Conservation (phyloP, 1,284 basidiomycete species). For the Pyrrhoderma lamaoense region DNA sequence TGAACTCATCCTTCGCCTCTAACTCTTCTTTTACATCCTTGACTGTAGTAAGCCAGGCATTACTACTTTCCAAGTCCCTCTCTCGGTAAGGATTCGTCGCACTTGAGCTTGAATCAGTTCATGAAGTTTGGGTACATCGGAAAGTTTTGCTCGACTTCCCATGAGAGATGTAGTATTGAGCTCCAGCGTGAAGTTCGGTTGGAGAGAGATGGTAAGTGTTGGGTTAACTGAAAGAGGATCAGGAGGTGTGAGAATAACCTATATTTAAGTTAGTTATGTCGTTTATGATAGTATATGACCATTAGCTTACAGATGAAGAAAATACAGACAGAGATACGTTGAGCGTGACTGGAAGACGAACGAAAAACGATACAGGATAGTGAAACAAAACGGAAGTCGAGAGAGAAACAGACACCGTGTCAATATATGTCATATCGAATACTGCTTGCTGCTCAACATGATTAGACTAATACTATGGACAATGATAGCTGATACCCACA, state of each 20-base stretch:
- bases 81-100: slow-evolving; percentile 47
- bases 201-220: slow-evolving; percentile 51
- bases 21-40: slow-evolving; percentile 34
- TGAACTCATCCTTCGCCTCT: background rate
- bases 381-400: slow-evolving; percentile 80
- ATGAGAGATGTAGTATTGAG: slow-evolving; percentile 70
- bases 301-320: slow-evolving; percentile 50
- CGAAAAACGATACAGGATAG: slow-evolving; percentile 73
- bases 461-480: background rate
- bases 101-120: slow-evolving; percentile 75
- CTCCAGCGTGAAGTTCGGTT: slow-evolving; percentile 59
- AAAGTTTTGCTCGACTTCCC: slow-evolving; percentile 76
- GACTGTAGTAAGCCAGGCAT: slow-evolving; percentile 51
- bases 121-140: slow-evolving; percentile 77
- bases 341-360: slow-evolving; percentile 70
- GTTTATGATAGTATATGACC: no score
- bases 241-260: slow-evolving; percentile 39
- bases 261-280: background rate
- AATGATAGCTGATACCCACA: background rate
- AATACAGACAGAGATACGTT: slow-evolving; percentile 74
- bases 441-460: slow-evolving; percentile 40
- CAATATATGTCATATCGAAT: slow-evolving; percentile 62
- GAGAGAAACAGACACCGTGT: slow-evolving; percentile 65
- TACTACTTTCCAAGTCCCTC: slow-evolving; percentile 59
- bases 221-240: slow-evolving; percentile 40